phyloP scores from a whole-genome alignment of 345 rosid genomes.

The Brassica rapa region DNA sequence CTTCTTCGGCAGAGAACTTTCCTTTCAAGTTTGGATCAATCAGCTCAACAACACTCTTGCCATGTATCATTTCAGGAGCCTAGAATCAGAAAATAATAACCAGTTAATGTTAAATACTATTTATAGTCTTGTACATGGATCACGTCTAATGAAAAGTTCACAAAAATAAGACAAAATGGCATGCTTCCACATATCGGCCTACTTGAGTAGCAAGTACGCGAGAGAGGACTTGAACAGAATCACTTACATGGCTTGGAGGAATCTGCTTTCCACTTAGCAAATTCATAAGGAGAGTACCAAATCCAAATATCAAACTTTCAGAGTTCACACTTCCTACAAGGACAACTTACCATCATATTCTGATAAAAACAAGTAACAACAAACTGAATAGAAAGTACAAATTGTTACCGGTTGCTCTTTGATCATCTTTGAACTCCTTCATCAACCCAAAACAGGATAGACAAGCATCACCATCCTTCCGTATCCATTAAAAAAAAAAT shows the following conservation, averaged over 20 bases:
- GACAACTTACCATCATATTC: not conserved
- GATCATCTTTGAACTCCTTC: conserved; percentile 69
- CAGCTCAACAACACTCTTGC: conserved; percentile 60
- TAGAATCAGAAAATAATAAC: conserved; percentile 33
- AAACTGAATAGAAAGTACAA: not conserved
- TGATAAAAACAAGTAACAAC: not conserved
- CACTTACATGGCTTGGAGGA: conserved; percentile 82
- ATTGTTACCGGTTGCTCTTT: conserved; percentile 63
- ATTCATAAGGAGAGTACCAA: conserved; percentile 74
- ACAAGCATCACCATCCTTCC: conserved; percentile 86
- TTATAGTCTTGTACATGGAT: not conserved
- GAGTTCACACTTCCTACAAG: conserved; percentile 72
- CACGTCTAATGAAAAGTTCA: not conserved
- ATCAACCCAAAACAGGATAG: conserved; percentile 93
- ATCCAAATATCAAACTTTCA: conserved; percentile 70
- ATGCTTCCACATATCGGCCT: not conserved
- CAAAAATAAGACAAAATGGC: not conserved
- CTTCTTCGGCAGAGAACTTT: conserved; percentile 76
- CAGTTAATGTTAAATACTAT: not conserved
- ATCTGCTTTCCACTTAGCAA: conserved; percentile 79
- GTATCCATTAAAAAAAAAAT: not conserved
- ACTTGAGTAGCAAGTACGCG: not conserved
- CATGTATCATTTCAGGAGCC: conserved; percentile 90
- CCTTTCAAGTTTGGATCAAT: conserved; percentile 92
- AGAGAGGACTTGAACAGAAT: conserved; percentile 6